Evolutionary conservation across 495 filamentous ascomycete genomes (phyloP).

Genomic region (Parathielavia hyrcaniae): DNA sequence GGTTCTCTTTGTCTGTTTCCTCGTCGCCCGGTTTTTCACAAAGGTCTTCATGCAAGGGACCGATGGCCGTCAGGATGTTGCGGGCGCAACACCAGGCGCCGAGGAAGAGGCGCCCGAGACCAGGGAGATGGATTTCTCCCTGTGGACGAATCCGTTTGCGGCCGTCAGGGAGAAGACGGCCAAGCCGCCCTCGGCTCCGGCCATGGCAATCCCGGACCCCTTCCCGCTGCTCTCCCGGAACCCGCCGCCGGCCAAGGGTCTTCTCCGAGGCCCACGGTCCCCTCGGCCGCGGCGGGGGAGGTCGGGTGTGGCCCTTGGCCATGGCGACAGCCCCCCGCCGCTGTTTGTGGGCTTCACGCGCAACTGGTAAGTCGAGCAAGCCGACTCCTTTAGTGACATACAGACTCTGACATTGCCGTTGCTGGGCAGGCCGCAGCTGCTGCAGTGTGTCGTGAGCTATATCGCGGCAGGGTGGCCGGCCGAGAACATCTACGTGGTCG

Average conservation of each 20-base stretch:
- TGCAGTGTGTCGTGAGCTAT: slow-evolving; percentile 54
- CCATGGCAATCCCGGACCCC: slow-evolving; percentile 21
- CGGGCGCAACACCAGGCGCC: not conserved
- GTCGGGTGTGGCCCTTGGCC: no score
- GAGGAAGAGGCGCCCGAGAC: not conserved
- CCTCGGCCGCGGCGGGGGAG: slow-evolving; percentile 33
- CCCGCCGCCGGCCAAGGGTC: slow-evolving; percentile 10
- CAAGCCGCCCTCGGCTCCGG: slow-evolving; percentile 15
- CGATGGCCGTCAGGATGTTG: not conserved
- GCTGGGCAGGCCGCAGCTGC: slow-evolving; percentile 49
- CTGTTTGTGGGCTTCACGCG: no score
- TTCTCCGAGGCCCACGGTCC: slow-evolving; percentile 28
- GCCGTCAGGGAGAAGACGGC: slow-evolving; percentile 12
- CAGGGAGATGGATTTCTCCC: slow-evolving; percentile 15
- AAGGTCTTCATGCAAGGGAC: slow-evolving; percentile 1
- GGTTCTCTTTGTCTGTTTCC: slow-evolving; percentile 7
- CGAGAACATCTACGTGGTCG: slow-evolving; percentile 53
- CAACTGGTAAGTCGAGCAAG: no score
- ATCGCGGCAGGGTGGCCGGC: slow-evolving; percentile 57
- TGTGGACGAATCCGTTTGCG: slow-evolving; percentile 17
- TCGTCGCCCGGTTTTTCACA: not conserved
- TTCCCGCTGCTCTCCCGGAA: slow-evolving; percentile 25
- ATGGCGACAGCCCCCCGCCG: no score
- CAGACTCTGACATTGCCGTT: slow-evolving; percentile 50
- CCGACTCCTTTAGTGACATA: slow-evolving; percentile 22